Conservation (phyloP, 257 asterid genomes). For the Leonotis leonurus region DNA sequence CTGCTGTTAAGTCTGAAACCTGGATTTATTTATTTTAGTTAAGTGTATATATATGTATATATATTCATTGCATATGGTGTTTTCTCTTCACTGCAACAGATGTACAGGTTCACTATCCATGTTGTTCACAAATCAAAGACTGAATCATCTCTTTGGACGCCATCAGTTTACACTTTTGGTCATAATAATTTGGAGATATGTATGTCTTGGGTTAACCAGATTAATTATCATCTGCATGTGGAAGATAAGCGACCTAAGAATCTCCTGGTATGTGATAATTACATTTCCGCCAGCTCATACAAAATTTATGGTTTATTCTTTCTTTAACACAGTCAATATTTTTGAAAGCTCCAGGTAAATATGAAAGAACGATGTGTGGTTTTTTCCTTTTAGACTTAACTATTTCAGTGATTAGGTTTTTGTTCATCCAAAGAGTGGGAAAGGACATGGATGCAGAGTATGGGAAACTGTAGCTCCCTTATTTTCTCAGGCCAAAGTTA, state of each 20-base stretch:
- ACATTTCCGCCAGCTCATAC: neutral
- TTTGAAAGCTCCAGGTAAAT: slow-evolving; percentile 16
- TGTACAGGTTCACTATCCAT: slow-evolving; percentile 71
- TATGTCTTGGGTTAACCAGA: slow-evolving; percentile 58
- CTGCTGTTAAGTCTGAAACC: slow-evolving; percentile 6
- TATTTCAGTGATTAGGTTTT: slow-evolving; percentile 65
- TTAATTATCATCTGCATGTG: slow-evolving; percentile 34
- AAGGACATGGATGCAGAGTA: slow-evolving; percentile 66
- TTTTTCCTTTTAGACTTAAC: slow-evolving; percentile 9
- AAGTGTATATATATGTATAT: neutral
- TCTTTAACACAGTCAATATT: neutral
- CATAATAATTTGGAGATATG: slow-evolving; percentile 58
- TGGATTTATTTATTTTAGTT: neutral
- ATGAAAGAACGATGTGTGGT: slow-evolving; percentile 2
- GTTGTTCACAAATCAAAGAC: slow-evolving; percentile 60
- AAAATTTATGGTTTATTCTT: neutral
- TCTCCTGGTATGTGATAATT: slow-evolving; percentile 63
- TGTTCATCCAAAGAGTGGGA: slow-evolving; percentile 91
- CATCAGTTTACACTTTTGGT: slow-evolving; percentile 66
- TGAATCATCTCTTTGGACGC: slow-evolving; percentile 47
- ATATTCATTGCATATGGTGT: neutral
- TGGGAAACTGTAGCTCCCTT: slow-evolving; percentile 92
- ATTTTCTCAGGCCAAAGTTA: slow-evolving; percentile 79
- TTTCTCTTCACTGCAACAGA: slow-evolving; percentile 42
- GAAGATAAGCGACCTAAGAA: slow-evolving; percentile 63